These are phyloP conservation scores for Eucalyptus cladocalyx DNA, from an alignment of 345 rosid species.

Conservation along the genomic window DNA sequence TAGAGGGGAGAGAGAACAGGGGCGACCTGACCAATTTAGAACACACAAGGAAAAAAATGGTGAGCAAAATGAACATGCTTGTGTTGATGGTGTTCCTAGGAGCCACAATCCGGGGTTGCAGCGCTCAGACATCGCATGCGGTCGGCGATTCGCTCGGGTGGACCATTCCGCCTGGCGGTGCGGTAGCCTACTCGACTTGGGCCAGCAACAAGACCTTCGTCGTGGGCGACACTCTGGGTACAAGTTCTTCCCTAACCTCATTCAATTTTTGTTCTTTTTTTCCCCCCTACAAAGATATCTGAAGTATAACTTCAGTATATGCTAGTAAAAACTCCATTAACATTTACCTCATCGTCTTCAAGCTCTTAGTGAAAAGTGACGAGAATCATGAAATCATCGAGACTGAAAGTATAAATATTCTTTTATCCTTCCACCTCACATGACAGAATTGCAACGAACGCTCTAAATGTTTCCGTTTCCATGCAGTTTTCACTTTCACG, in stretches of 20 bases:
- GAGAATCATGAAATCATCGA: not conserved
- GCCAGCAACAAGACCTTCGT: slow-evolving; percentile 22
- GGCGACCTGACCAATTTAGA: slow-evolving; percentile 10
- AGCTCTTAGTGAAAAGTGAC: not conserved
- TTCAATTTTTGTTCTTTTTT: not conserved
- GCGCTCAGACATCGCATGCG: slow-evolving; percentile 9
- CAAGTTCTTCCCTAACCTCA: not conserved
- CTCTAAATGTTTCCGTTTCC: not conserved
- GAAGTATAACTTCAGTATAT: not conserved
- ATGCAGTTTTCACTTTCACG: slow-evolving; percentile 29
- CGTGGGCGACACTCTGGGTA: slow-evolving; percentile 41
- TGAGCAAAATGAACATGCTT: not conserved
- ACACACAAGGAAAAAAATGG: slow-evolving; percentile 2
- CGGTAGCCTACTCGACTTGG: slow-evolving; percentile 32
- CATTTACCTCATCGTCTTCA: not conserved
- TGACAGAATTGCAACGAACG: not conserved
- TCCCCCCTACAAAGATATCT: not conserved
- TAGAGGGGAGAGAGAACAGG: slow-evolving; percentile 1
- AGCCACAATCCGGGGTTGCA: slow-evolving; percentile 2
- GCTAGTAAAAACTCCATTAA: not conserved
- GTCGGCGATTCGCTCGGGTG: slow-evolving; percentile 35
- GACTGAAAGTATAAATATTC: not conserved
- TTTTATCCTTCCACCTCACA: not conserved
- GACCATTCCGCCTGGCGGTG: slow-evolving; percentile 5
- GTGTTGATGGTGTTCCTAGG: slow-evolving; percentile 1